Conservation (phyloP, 2,329 filamentous ascomycete genomes). For the Paraconiothyrium brasiliense region DNA sequence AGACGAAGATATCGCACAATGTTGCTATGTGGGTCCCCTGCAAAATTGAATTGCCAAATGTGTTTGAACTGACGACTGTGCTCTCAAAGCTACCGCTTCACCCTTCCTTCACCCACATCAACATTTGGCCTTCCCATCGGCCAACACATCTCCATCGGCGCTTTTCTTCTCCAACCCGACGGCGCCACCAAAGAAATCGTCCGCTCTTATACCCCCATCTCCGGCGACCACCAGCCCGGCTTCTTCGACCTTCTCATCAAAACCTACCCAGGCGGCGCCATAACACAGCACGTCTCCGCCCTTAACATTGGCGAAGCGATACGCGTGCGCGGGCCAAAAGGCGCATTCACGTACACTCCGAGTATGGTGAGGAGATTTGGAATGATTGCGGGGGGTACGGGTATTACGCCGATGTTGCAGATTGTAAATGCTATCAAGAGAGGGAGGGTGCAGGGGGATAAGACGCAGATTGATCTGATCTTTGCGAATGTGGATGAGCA, state of each 20-base stretch:
- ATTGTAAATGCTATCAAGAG: slow-evolving; percentile 89
- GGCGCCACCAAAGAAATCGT: slow-evolving; percentile 49
- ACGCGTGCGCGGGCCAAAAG: slow-evolving; percentile 92
- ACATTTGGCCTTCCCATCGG: slow-evolving; percentile 97
- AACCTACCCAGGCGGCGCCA: slow-evolving; percentile 96
- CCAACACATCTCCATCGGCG: slow-evolving; percentile 97
- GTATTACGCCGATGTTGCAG: slow-evolving; percentile 98
- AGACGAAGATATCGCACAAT: slow-evolving; percentile 96
- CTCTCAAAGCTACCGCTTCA: slow-evolving; percentile 81
- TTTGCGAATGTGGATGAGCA: slow-evolving; percentile 95
- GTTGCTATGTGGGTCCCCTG: slow-evolving; percentile 78
- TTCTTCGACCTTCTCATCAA: slow-evolving; percentile 98
- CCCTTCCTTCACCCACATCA: slow-evolving; percentile 76
- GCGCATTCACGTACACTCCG: slow-evolving; percentile 94
- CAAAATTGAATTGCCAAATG: too few relatives aligned
- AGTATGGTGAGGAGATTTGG: slow-evolving; percentile 97
- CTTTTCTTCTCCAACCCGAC: slow-evolving; percentile 41
- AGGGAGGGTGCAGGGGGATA: slow-evolving; percentile 77
- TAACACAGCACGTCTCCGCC: slow-evolving; percentile 88
- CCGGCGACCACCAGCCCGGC: slow-evolving; percentile 66
- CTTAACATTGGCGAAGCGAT: slow-evolving; percentile 81
- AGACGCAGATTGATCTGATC: slow-evolving; percentile 89
- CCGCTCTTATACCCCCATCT: slow-evolving; percentile 54
- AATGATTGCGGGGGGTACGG: slow-evolving; percentile 97
- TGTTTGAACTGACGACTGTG: too few relatives aligned